Conservation (phyloP, 2,329 filamentous ascomycete genomes). For the Leptographium radiaticola region DNA sequence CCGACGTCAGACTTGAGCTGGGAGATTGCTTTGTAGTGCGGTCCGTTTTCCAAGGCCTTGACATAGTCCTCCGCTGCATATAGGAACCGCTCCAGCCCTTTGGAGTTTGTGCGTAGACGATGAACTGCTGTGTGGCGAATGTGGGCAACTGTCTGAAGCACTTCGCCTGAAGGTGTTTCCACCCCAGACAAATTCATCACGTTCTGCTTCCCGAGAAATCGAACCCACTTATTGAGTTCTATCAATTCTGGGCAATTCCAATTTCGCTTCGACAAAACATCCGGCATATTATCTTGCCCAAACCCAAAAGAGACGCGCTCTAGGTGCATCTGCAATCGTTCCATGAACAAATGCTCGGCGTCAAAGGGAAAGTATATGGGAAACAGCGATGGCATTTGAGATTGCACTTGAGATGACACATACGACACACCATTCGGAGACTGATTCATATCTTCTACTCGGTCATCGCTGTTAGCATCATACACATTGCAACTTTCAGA, state of each 20-base stretch:
- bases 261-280: background rate
- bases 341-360: background rate
- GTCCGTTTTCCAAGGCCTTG: background rate
- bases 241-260: background rate
- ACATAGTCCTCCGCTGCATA: background rate
- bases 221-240: background rate
- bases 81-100: background rate
- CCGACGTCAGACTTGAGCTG: background rate
- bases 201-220: background rate
- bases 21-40: background rate
- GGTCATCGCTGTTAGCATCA: background rate
- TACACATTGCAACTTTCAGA: background rate
- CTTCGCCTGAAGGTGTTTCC: background rate
- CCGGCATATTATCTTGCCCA: background rate
- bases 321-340: background rate
- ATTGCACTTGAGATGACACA: background rate
- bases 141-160: background rate
- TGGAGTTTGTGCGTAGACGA: background rate
- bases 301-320: background rate
- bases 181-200: background rate
- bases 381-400: background rate
- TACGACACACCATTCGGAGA: too few species aligned
- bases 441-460: too few species aligned
- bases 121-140: background rate
- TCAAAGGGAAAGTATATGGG: background rate